Evolutionary conservation across 345 rosid genomes (phyloP), one percentile per base, ranked within the genome.

Genomic region (Turnera subulata): DNA sequence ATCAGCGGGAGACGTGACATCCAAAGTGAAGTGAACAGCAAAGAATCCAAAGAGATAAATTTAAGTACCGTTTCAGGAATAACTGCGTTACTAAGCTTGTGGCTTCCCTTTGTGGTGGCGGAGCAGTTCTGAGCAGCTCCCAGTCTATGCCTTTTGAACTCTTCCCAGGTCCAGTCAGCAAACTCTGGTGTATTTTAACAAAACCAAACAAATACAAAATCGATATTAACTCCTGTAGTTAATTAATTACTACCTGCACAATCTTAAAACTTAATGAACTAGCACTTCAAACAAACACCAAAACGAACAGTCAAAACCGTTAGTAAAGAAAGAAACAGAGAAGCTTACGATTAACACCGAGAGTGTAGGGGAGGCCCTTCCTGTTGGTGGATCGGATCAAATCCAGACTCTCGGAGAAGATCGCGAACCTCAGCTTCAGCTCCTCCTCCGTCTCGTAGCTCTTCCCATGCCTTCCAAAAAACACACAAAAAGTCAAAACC

Each of bases 81-180:
- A 50, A 65, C 64, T 18, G 26, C 84, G 55, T 71, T 63, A 3
- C 88, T 82, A 58, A 93, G 82, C 73, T 72, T 84, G 85, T 89
- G 89, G 58, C 62, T 89, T 55, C 97, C 97, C 63, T 77, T 82
- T 23, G 59, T 24, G 16, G 99, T 89, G 44, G 99, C 99, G 46
- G 99, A 93, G 80, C 99, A 93, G 78, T 87, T 89, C 46, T 93
- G 99, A 37, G 99, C 86, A 72, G 94, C 97, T 70, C 97, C 99
- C 70, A 89, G 61, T 73, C 80, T 84, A 56, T 73, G 82, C 71
- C 66, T 85, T 56, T 75, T 77, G 79, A 93, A 93, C 82, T 89
- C 99, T 69, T 84, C 76, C 99, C 97, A 89, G 26, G 80, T 85
- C 97, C 78, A 80, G 70, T 93, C 99, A 78, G 96, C 84, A 79